Evolutionary conservation across 1,284 basidiomycete species (phyloP).

Genomic region (Apiotrichum domesticum): DNA sequence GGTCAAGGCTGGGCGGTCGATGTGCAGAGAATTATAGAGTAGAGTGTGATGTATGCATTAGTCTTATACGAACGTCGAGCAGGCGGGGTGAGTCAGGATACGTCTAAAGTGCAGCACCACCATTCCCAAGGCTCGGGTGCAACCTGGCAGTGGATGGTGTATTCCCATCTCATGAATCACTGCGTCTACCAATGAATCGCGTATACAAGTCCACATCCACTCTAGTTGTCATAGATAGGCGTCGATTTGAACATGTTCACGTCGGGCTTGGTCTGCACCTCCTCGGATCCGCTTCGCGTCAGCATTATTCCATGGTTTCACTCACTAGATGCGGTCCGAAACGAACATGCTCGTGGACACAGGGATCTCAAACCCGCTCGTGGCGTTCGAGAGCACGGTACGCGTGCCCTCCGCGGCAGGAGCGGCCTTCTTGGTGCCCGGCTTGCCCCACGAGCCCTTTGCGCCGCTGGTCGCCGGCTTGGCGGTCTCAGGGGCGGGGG

Average conservation of each 20-base stretch:
- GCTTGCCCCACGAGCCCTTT: slow-evolving; percentile 45
- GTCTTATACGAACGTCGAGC: no score
- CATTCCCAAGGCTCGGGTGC: no score
- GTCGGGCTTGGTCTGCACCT: slow-evolving; percentile 31
- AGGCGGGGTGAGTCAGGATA: no score
- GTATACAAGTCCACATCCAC: no score
- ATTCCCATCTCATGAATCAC: no score
- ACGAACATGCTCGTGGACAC: slow-evolving; percentile 50
- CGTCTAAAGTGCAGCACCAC: no score
- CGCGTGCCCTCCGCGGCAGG: slow-evolving; percentile 18
- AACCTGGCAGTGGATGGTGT: no score
- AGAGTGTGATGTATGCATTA: not conserved
- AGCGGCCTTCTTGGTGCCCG: slow-evolving; percentile 34
- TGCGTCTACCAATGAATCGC: no score
- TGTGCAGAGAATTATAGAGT: slow-evolving; percentile 62
- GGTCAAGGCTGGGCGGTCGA: slow-evolving; percentile 60
- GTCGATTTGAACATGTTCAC: slow-evolving; percentile 46
- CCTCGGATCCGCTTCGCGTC: slow-evolving; percentile 28
- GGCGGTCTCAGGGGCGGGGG: slow-evolving; percentile 29
- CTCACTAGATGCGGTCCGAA: slow-evolving; percentile 45
- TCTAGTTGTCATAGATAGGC: slow-evolving; percentile 35
- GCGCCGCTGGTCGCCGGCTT: slow-evolving; percentile 29
- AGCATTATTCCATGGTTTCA: not conserved
- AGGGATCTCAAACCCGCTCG: slow-evolving; percentile 48
- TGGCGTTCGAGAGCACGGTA: slow-evolving; percentile 43